These are phyloP conservation scores for Fraxinus excelsior DNA, from an alignment of 257 asterid species.

Conservation along the genomic window DNA sequence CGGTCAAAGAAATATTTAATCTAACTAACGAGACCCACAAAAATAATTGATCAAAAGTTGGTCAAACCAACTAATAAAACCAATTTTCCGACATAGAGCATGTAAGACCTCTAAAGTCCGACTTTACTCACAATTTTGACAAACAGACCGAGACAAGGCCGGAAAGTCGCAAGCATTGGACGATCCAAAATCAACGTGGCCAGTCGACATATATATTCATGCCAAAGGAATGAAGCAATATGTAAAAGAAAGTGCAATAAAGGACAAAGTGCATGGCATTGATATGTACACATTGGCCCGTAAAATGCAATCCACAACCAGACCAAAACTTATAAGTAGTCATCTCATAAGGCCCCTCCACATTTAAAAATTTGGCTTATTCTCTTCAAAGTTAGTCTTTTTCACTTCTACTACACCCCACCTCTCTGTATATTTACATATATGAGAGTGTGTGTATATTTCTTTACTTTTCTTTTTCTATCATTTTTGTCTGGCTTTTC, in stretches of 20 bases:
- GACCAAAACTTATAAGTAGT: conserved; percentile 36
- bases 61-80: too few relatives aligned
- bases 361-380: conserved; percentile 44
- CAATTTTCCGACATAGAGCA: neutral
- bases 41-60: too few relatives aligned
- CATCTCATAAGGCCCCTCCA: conserved; percentile 32
- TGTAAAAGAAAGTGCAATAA: conserved; percentile 2
- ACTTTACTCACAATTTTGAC: neutral
- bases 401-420: neutral
- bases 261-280: neutral
- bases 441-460: conserved; percentile 12
- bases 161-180: neutral
- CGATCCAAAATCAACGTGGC: too few relatives aligned
- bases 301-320: conserved; percentile 24
- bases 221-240: conserved; percentile 1
- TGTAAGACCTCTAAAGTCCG: neutral
- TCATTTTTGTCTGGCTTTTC: conserved; percentile 28
- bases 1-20: too few relatives aligned
- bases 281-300: conserved; percentile 20
- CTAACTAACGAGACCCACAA: too few relatives aligned
- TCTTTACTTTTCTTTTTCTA: conserved; percentile 7
- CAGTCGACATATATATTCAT: conserved; percentile 8
- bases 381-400: conserved; percentile 49
- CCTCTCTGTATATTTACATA: neutral
- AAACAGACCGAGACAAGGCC: neutral